These are phyloP conservation scores for Hyaloscypha hepaticicola DNA, from an alignment of 495 filamentous ascomycete genomes.

Conservation along the genomic window DNA sequence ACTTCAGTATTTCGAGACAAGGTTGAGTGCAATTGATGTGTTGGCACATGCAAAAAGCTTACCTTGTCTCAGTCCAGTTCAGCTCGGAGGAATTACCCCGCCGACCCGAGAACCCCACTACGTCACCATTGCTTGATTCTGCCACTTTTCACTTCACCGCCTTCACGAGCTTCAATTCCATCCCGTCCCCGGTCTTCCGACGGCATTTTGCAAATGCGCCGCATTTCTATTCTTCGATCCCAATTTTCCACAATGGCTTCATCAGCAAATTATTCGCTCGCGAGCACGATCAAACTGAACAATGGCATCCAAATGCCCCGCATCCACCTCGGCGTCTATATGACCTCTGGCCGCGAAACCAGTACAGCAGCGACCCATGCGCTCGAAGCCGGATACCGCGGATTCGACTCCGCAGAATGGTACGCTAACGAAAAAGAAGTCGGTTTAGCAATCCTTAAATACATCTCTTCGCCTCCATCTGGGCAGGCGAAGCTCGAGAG, in stretches of 20 bases:
- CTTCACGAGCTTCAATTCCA: background rate
- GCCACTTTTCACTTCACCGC: background rate
- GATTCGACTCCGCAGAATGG: conserved; percentile 66
- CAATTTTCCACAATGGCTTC: conserved; percentile 3
- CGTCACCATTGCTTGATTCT: background rate
- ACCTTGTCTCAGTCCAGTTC: too few relatives aligned
- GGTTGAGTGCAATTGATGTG: background rate
- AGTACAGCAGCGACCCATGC: conserved; percentile 48
- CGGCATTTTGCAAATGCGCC: background rate
- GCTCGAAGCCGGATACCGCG: conserved; percentile 44
- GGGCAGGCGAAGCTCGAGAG: conserved; percentile 43
- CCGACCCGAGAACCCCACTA: background rate
- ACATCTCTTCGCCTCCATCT: conserved; percentile 32
- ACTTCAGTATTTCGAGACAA: background rate
- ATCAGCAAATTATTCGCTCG: conserved; percentile 5
- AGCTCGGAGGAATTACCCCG: too few relatives aligned
- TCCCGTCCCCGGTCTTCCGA: background rate
- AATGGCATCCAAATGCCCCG: conserved; percentile 61
- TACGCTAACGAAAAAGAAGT: conserved; percentile 70
- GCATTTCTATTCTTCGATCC: background rate
- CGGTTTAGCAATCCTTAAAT: conserved; percentile 54
- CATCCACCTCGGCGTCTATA: conserved; percentile 67
- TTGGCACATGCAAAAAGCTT: background rate
- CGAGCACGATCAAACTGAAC: conserved; percentile 43
- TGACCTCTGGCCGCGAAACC: conserved; percentile 53